phyloP scores from a whole-genome alignment of 306 rosid species.

The Ormosia emarginata region DNA sequence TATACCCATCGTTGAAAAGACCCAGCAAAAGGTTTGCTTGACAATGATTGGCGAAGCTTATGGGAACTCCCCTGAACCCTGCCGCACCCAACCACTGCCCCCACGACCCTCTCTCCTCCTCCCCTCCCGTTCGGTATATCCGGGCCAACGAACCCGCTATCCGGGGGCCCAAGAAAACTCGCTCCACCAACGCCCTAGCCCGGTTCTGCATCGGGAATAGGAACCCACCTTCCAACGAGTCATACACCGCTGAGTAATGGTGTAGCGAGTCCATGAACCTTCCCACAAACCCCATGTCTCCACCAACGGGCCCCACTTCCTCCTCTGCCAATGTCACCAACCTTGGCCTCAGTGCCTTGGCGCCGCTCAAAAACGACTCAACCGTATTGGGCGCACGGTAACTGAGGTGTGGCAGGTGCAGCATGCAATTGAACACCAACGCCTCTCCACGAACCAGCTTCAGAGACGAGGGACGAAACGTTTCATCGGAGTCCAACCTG shows the following conservation, averaged over 20 bases:
- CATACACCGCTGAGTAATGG: slow-evolving; percentile 72
- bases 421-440: slow-evolving; percentile 74
- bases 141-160: slow-evolving; percentile 57
- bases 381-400: slow-evolving; percentile 57
- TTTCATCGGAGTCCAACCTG: slow-evolving; percentile 65
- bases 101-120: slow-evolving; percentile 45
- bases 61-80: slow-evolving; percentile 39
- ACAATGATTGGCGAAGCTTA: slow-evolving; percentile 73
- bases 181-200: slow-evolving; percentile 71
- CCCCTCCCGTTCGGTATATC: slow-evolving; percentile 35
- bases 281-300: slow-evolving; percentile 49
- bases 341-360: slow-evolving; percentile 52
- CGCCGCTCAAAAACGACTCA: slow-evolving; percentile 60
- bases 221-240: slow-evolving; percentile 73
- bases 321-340: slow-evolving; percentile 68
- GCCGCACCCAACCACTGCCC: slow-evolving; percentile 54
- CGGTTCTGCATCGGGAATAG: slow-evolving; percentile 73
- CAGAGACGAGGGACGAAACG: slow-evolving; percentile 48
- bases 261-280: slow-evolving; percentile 68
- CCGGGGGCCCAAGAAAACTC: slow-evolving; percentile 69
- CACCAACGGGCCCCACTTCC: slow-evolving; percentile 29
- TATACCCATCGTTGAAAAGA: slow-evolving; percentile 76
- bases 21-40: slow-evolving; percentile 75
- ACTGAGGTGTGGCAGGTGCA: slow-evolving; percentile 67
- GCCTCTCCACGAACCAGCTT: slow-evolving; percentile 80